Percentiles rank a stretch among this genome's conserved stretches.
These are phyloP conservation scores for Coniochaeta sp. DNA, from an alignment of 2,329 filamentous ascomycete species.

Conservation along the genomic window DNA sequence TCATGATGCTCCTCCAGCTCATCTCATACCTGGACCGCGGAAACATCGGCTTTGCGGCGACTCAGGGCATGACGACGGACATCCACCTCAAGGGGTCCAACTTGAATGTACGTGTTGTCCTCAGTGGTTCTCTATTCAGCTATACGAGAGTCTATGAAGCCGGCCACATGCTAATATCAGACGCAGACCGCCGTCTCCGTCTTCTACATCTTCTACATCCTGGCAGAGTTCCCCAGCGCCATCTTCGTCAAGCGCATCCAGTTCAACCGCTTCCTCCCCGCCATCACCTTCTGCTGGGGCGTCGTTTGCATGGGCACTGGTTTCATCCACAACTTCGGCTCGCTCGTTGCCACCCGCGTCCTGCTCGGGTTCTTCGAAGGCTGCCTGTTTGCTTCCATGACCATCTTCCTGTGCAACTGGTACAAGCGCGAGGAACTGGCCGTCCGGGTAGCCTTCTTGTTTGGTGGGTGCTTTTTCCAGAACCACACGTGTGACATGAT, in stretches of 20 bases:
- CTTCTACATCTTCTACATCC: constrained; percentile 19
- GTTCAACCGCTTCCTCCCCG: constrained; percentile 16
- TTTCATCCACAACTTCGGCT: constrained; percentile 17
- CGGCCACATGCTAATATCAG: not conserved
- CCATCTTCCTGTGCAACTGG: constrained; percentile 20
- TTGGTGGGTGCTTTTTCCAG: constrained; percentile 8
- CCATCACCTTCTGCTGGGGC: constrained; percentile 17
- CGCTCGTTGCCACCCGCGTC: constrained; percentile 16
- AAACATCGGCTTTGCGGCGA: constrained; percentile 19
- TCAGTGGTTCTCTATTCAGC: too few species aligned
- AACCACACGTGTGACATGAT: not conserved
- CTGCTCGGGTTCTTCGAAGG: constrained; percentile 21
- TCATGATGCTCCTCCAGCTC: constrained; percentile 10
- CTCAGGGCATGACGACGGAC: constrained; percentile 16
- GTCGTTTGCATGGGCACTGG: constrained; percentile 19
- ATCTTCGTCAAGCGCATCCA: constrained; percentile 17
- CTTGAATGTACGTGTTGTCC: constrained; percentile 7
- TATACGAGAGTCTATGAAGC: too few species aligned
- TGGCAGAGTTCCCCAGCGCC: constrained; percentile 16
- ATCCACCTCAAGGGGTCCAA: constrained; percentile 13
- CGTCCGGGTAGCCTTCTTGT: constrained; percentile 18
- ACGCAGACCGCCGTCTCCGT: constrained; percentile 15
- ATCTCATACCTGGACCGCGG: constrained; percentile 17
- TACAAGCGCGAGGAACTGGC: constrained; percentile 23
- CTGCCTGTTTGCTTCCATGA: constrained; percentile 20